Evolutionary conservation across 2,329 filamentous ascomycete genomes (phyloP).

Genomic region (Hypoxylon sp.): DNA sequence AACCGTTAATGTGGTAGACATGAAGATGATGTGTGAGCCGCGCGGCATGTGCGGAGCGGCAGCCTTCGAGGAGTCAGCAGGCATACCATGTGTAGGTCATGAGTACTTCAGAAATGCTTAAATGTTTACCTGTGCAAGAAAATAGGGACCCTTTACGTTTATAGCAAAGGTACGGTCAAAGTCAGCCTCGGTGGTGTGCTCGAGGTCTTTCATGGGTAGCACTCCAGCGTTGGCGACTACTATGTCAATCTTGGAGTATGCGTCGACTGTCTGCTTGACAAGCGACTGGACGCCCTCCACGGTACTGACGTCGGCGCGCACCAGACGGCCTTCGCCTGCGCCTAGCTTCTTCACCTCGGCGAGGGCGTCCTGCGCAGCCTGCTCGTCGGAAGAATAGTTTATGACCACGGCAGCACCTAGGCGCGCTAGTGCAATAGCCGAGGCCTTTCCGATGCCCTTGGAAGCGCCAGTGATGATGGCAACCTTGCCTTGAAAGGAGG

Average conservation of each 20-base stretch:
- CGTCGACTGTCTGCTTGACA: conserved; percentile 59
- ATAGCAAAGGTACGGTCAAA: conserved; percentile 45
- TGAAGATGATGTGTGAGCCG: conserved; percentile 57
- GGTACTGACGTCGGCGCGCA: conserved; percentile 34
- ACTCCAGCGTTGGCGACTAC: conserved; percentile 63
- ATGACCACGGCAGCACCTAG: conserved; percentile 66
- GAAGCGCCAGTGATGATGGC: conserved; percentile 60
- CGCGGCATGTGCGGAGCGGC: conserved; percentile 59
- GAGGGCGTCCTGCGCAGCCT: conserved; percentile 61
- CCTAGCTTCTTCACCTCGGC: conserved; percentile 41
- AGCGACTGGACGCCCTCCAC: conserved; percentile 56
- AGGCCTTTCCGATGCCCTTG: conserved; percentile 67
- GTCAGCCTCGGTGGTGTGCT: conserved; percentile 41
- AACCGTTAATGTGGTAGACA: conserved; percentile 58
- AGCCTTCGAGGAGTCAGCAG: conserved; percentile 51
- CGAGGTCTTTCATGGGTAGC: conserved; percentile 58
- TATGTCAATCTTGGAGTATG: conserved; percentile 62
- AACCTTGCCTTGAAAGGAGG: conserved; percentile 32
- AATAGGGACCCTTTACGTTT: conserved; percentile 60
- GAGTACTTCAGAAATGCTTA: neutral
- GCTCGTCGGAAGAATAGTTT: conserved; percentile 63
- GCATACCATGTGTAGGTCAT: neutral
- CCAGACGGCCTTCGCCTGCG: conserved; percentile 25
- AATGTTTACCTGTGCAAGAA: conserved; percentile 54
- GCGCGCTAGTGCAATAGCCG: conserved; percentile 66